phyloP scores from a whole-genome alignment of 1,139 yeast genomes.

The Geotrichum phurueaensis region DNA sequence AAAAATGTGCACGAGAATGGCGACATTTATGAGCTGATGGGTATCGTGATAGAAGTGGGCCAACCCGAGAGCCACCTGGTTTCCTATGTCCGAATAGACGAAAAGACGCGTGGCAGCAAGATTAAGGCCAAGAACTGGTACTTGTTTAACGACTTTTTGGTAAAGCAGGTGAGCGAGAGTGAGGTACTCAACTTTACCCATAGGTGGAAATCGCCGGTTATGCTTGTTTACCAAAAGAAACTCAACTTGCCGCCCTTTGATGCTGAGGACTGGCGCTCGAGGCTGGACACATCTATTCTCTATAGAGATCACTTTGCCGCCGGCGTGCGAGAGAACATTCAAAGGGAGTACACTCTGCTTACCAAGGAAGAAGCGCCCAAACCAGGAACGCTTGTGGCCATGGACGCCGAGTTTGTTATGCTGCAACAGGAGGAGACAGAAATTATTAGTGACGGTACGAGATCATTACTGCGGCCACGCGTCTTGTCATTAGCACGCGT shows the following conservation, averaged over 20 bases:
- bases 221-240: constrained; percentile 54
- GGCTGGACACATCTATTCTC: constrained; percentile 57
- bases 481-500: constrained; percentile 78
- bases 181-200: constrained; percentile 62
- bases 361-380: constrained; percentile 64
- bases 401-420: constrained; percentile 95
- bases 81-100: constrained; percentile 43
- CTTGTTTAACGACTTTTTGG: constrained; percentile 86
- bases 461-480: constrained; percentile 66
- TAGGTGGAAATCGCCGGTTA: constrained; percentile 80
- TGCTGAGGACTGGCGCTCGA: constrained; percentile 39
- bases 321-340: constrained; percentile 55
- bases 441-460: constrained; percentile 63
- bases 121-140: constrained; percentile 50
- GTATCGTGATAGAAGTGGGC: constrained; percentile 37
- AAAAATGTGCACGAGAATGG: constrained; percentile 18
- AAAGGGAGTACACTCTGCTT: constrained; percentile 58
- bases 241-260: constrained; percentile 37
- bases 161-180: constrained; percentile 62
- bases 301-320: constrained; percentile 73
- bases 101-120: constrained; percentile 21
- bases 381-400: constrained; percentile 75
- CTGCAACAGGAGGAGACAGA: constrained; percentile 76
- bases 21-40: constrained; percentile 31
- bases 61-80: constrained; percentile 35